These are phyloP conservation scores for Pleurotus djamor DNA, from an alignment of 768 basidiomycete genomes.

Conservation along the genomic window DNA sequence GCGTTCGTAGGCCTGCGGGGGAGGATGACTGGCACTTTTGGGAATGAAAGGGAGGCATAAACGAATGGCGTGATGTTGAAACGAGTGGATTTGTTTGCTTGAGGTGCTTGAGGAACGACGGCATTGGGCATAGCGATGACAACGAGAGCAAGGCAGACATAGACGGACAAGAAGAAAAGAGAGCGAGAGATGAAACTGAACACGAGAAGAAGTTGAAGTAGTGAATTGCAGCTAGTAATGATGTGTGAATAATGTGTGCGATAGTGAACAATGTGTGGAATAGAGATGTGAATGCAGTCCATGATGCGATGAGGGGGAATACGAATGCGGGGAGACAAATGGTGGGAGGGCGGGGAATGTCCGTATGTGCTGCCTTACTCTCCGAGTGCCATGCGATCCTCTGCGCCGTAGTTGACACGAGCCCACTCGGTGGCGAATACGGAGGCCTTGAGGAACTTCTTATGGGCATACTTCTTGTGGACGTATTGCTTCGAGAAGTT, in stretches of 20 bases:
- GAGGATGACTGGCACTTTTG: background rate
- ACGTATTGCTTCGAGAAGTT: slow-evolving; percentile 85
- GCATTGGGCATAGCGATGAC: slow-evolving; percentile 8
- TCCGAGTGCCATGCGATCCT: slow-evolving; percentile 45
- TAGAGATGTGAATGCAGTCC: slow-evolving; percentile 4
- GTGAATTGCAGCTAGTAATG: background rate
- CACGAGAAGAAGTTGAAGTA: slow-evolving; percentile 1
- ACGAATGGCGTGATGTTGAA: slow-evolving; percentile 3
- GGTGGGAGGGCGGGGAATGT: background rate
- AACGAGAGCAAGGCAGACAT: slow-evolving; percentile 9
- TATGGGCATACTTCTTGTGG: slow-evolving; percentile 95
- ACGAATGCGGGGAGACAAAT: slow-evolving; percentile 3
- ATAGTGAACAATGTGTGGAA: slow-evolving; percentile 6
- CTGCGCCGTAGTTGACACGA: slow-evolving; percentile 40
- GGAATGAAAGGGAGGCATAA: background rate
- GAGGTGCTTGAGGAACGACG: slow-evolving; percentile 1
- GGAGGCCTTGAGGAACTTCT: slow-evolving; percentile 95
- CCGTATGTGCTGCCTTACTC: slow-evolving; percentile 24
- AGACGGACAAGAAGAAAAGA: slow-evolving; percentile 7
- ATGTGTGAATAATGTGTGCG: background rate
- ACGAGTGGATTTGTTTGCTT: background rate
- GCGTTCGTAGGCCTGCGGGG: slow-evolving; percentile 1
- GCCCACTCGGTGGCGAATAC: slow-evolving; percentile 78
- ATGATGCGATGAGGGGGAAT: background rate
- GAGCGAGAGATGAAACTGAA: background rate